Evolutionary conservation across 371 early-diverging fungal genomes (phyloP), one percentile per base, ranked within the genome.

Genomic region (Actinomortierella ambigua): DNA sequence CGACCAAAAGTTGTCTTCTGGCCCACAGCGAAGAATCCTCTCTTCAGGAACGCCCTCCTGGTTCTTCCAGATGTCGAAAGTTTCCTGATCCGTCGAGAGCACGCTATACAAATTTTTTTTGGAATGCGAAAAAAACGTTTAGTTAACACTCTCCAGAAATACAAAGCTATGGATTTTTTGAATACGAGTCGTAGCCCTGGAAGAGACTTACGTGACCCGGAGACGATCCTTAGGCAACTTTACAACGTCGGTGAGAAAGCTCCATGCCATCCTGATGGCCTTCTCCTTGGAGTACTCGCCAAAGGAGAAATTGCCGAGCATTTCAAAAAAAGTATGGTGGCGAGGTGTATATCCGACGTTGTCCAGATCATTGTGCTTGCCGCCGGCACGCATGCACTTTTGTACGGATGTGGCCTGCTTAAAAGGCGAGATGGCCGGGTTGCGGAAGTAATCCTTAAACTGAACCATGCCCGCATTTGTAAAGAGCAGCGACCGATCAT

Each of bases 381-480:
- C 93, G 59, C 93, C 93, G 17, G 92, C 93, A 29, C 93, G 71
- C 75, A 93, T 82, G 61, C 91, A 91, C 63, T 88, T 88, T 75
- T 93, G 93, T 47, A 87, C 77, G 6, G 87, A 84, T 9, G 88
- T 85, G 3, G 89, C 86, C 48, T 79, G 70, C 42, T 81, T 76
- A 61, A 80, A 84, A 1, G 90, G 90, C 2, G 92, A 88, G 1
- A 79, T 59, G 5, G 63, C 75, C 0, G 93, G 91, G 50, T 85
- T 82, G 41, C 85, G 60, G 68, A 93, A 93, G 58, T 82, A 81
- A 40, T 89, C 83, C 59, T 93, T 93, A 65, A 91, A 90, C 26
- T 86, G 92, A 0, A 90, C 91, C 93, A 91, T 91, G 23, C 93
- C 88, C 18, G 93, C 93, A 73, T 91, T 93, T 18, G 90, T 89